Evolutionary conservation across 2,329 filamentous ascomycete genomes (phyloP).

Genomic region (Stachybotrys chartarum): DNA sequence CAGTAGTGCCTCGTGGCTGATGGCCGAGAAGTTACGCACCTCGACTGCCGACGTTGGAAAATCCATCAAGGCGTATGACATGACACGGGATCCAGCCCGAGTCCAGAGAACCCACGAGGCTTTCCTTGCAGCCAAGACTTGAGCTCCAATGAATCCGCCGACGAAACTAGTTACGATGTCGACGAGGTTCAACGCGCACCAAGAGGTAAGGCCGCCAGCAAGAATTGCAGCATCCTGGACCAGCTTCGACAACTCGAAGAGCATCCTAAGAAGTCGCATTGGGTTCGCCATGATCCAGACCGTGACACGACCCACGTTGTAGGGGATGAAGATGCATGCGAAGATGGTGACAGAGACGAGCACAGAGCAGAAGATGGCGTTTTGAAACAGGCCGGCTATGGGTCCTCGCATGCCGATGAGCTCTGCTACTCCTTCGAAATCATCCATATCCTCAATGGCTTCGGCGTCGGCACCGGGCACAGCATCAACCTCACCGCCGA

Average conservation of each 20-base stretch:
- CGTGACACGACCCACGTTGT: slow-evolving; percentile 81
- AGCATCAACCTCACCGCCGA: slow-evolving; percentile 49
- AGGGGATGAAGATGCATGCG: slow-evolving; percentile 81
- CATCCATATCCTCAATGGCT: slow-evolving; percentile 79
- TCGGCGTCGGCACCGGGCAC: slow-evolving; percentile 65
- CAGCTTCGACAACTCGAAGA: slow-evolving; percentile 70
- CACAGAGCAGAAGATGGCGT: slow-evolving; percentile 88
- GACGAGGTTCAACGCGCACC: slow-evolving; percentile 29
- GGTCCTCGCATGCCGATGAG: slow-evolving; percentile 95
- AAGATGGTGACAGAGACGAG: slow-evolving; percentile 83
- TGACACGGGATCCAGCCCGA: slow-evolving; percentile 38
- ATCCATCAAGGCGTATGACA: slow-evolving; percentile 42
- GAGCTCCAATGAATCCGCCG: slow-evolving; percentile 19
- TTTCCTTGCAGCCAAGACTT: slow-evolving; percentile 25
- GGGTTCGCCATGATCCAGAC: slow-evolving; percentile 77
- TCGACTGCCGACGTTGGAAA: slow-evolving; percentile 50
- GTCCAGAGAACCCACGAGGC: slow-evolving; percentile 34
- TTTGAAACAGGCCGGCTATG: slow-evolving; percentile 82
- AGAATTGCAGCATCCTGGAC: slow-evolving; percentile 70
- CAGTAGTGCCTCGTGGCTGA: slow-evolving; percentile 64
- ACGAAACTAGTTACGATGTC: slow-evolving; percentile 28
- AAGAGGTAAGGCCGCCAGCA: slow-evolving; percentile 48
- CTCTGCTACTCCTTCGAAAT: slow-evolving; percentile 93
- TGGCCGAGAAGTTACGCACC: slow-evolving; percentile 68
- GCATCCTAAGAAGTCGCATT: slow-evolving; percentile 62